Conservation (phyloP, 1,139 yeast genomes). For the Pichia cactophila region DNA sequence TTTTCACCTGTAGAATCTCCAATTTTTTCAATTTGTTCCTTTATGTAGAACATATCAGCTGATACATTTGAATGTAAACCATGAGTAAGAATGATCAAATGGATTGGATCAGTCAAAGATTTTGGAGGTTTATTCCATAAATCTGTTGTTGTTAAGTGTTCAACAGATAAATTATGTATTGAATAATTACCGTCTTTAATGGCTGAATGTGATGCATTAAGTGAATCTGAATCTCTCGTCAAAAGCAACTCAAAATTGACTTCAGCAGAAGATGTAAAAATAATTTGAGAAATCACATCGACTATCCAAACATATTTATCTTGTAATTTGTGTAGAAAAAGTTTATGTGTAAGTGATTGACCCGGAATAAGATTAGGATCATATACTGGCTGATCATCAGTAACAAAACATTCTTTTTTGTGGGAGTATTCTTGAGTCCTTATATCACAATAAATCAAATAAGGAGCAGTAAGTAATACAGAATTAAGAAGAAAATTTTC, state of each 20-base stretch:
- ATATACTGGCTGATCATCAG: slow-evolving; percentile 52
- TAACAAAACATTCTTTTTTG: slow-evolving; percentile 43
- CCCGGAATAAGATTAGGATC: slow-evolving; percentile 52
- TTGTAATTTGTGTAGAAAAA: slow-evolving; percentile 43
- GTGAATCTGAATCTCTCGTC: slow-evolving; percentile 41
- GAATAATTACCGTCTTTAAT: slow-evolving; percentile 25
- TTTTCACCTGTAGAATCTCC: slow-evolving; percentile 44
- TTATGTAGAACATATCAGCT: slow-evolving; percentile 80
- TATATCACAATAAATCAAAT: slow-evolving; percentile 78
- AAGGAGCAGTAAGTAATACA: slow-evolving; percentile 87
- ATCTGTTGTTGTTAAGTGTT: slow-evolving; percentile 55
- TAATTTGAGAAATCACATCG: slow-evolving; percentile 78
- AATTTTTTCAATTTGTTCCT: slow-evolving; percentile 65
- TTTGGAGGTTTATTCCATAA: slow-evolving; percentile 62
- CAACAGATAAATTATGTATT: slow-evolving; percentile 31
- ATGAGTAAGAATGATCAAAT: slow-evolving; percentile 75
- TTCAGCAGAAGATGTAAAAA: slow-evolving; percentile 64
- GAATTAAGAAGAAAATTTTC: slow-evolving; percentile 77
- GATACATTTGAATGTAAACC: slow-evolving; percentile 88
- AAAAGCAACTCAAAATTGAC: slow-evolving; percentile 64
- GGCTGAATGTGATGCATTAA: slow-evolving; percentile 31
- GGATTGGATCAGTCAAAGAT: slow-evolving; percentile 33
- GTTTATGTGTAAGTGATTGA: slow-evolving; percentile 40
- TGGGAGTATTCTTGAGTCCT: slow-evolving; percentile 57
- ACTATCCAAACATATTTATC: slow-evolving; percentile 64